Evolutionary conservation across 2,329 filamentous ascomycete species (phyloP).

Genomic region (Penicillium vulpinum): DNA sequence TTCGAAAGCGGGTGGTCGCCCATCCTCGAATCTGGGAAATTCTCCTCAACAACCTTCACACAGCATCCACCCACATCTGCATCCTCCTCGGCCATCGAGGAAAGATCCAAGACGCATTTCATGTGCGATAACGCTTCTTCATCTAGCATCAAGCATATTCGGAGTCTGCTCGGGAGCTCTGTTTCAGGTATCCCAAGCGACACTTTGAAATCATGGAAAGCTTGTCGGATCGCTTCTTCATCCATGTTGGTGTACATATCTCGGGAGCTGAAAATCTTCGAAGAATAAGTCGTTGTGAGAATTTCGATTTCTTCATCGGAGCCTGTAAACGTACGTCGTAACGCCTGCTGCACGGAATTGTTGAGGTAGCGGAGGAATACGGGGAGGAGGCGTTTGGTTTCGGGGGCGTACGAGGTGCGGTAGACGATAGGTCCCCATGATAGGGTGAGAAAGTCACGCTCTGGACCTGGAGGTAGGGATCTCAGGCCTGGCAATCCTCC

Average conservation of each 20-base stretch:
- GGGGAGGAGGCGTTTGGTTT: slow-evolving; percentile 54
- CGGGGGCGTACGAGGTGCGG: slow-evolving; percentile 29
- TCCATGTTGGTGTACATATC: slow-evolving; percentile 16
- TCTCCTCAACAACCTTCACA: slow-evolving; percentile 33
- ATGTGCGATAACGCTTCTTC: slow-evolving; percentile 25
- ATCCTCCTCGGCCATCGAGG: slow-evolving; percentile 11
- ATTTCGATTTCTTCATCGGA: slow-evolving; percentile 19
- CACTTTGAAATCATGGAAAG: slow-evolving; percentile 33
- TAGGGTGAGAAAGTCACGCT: slow-evolving; percentile 31
- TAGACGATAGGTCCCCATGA: slow-evolving; percentile 35
- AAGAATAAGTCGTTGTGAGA: slow-evolving; percentile 26
- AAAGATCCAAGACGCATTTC: slow-evolving; percentile 13
- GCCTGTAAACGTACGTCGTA: slow-evolving; percentile 22
- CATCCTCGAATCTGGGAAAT: slow-evolving; percentile 27
- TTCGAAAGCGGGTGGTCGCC: slow-evolving; percentile 13
- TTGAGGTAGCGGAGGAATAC: slow-evolving; percentile 53
- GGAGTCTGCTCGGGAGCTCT: slow-evolving; percentile 29
- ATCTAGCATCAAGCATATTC: slow-evolving; percentile 31
- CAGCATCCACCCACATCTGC: slow-evolving; percentile 18
- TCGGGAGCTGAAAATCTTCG: slow-evolving; percentile 26
- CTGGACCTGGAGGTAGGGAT: slow-evolving; percentile 26
- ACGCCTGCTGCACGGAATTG: slow-evolving; percentile 53
- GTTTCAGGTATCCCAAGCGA: slow-evolving; percentile 26
- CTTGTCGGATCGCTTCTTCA: slow-evolving; percentile 21
- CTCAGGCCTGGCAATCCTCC: slow-evolving; percentile 28